Evolutionary conservation across 257 asterid genomes (phyloP), one percentile per base, ranked within the genome.

Genomic region (Solanum medicagineum): DNA sequence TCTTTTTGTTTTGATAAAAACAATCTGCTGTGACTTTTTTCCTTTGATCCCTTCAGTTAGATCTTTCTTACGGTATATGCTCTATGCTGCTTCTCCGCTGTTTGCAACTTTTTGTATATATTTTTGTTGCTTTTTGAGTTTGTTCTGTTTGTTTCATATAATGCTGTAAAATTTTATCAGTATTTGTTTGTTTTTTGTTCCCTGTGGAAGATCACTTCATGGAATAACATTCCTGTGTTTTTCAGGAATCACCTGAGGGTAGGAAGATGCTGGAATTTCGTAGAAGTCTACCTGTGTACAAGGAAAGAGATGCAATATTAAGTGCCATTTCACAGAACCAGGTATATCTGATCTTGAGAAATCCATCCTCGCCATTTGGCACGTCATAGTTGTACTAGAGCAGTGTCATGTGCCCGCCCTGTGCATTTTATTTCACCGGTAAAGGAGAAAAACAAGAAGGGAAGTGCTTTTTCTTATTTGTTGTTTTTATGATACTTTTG

Each of bases 211-310:
- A 54, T 24, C 66, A 83, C 54, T 65, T 7, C 63, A 24, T 87
- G 87, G 60, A 66, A 53, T 73, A n/a, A 47, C 51, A 81, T 56
- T 84, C 79, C 32, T 71, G 75, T 45, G 84, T 84, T 62, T 86
- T 87, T 69, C 87, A 96, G 99, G 97, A 89, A 90, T 92, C 97
- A 81, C 87, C 93, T 49, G 92, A 91, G 88, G 99, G 99, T 71
- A 92, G 86, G 90, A 92, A 89, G 88, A 93, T 93, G 89, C 85
- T 94, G 92, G 90, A 89, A 79, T 94, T 95, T 86, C 97, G 98
- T 56, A 66, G 87, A 62, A 90, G 88, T 86, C 98, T 96, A 75
- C 99, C 99, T 65, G 95, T 94, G 86, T 95, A 92, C 81, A 92
- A 94, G 86, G 97, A 95, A 93, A 96, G 88, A 90, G 95, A 91